Conservation (phyloP, 768 basidiomycete species). For the Boletus tomentosulus region DNA sequence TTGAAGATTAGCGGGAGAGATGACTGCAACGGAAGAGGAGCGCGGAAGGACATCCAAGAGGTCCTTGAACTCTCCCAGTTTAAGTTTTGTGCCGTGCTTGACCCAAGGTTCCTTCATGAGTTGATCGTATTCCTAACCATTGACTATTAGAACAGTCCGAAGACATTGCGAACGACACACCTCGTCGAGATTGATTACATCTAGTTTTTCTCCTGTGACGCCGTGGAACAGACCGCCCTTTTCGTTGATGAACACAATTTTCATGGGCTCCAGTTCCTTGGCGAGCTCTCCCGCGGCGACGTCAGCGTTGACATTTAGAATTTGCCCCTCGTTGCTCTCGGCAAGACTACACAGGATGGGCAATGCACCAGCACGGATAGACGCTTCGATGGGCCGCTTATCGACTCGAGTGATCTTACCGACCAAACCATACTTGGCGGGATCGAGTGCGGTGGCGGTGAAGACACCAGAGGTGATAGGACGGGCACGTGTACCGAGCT, state of each 20-base stretch:
- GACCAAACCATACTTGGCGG: constrained; percentile 91
- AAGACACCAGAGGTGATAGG: constrained; percentile 57
- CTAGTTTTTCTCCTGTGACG: constrained; percentile 92
- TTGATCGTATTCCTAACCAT: constrained; percentile 79
- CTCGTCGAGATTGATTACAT: constrained; percentile 97
- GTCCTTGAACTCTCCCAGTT: constrained; percentile 98
- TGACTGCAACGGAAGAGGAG: constrained; percentile 97
- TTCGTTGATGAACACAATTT: constrained; percentile 95
- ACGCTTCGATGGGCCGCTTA: constrained; percentile 94
- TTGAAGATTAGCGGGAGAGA: constrained; percentile 87
- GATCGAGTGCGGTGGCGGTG: constrained; percentile 53
- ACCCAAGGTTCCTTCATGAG: constrained; percentile 99
- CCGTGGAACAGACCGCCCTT: constrained; percentile 99
- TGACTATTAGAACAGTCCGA: background rate
- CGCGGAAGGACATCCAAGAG: constrained; percentile 97
- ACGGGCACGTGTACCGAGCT: background rate
- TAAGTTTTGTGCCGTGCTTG: constrained; percentile 98
- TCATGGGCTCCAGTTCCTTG: constrained; percentile 80
- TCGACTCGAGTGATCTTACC: constrained; percentile 94
- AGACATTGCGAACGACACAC: constrained; percentile 33
- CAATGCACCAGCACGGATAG: constrained; percentile 63
- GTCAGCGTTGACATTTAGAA: constrained; percentile 98
- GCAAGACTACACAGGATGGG: constrained; percentile 95
- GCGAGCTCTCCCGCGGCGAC: constrained; percentile 97
- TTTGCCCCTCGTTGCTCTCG: constrained; percentile 92